Conservation (phyloP, 2,329 filamentous ascomycete species). For the Aspergillus sojae region DNA sequence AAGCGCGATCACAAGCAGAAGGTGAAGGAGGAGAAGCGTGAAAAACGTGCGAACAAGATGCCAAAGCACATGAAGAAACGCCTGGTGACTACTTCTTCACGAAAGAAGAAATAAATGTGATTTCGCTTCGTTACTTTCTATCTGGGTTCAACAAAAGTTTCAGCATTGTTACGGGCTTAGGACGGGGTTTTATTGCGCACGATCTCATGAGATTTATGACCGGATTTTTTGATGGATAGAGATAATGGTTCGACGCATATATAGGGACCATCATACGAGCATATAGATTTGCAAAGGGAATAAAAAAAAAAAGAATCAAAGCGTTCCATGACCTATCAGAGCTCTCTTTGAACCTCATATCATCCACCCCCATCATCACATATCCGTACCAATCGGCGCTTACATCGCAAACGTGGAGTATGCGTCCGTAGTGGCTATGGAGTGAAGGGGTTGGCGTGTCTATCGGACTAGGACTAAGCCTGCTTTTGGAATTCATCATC, state of each 20-base stretch:
- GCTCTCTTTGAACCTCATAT: slow-evolving; percentile 46
- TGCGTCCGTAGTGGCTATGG: slow-evolving; percentile 26
- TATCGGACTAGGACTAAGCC: slow-evolving; percentile 27
- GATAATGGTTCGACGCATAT: slow-evolving; percentile 19
- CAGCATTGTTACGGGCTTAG: slow-evolving; percentile 4
- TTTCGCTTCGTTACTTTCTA: background rate
- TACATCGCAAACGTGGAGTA: slow-evolving; percentile 37
- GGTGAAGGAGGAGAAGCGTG: slow-evolving; percentile 93
- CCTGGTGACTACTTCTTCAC: slow-evolving; percentile 32
- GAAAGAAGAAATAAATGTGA: slow-evolving; percentile 40
- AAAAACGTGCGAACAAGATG: slow-evolving; percentile 93
- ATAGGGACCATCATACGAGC: slow-evolving; percentile 2
- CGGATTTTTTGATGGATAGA: slow-evolving; percentile 13
- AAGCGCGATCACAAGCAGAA: slow-evolving; percentile 87
- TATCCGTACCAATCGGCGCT: slow-evolving; percentile 23
- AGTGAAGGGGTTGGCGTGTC: slow-evolving; percentile 9
- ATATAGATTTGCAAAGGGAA: slow-evolving; percentile 6
- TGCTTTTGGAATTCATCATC: slow-evolving; percentile 38
- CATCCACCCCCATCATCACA: slow-evolving; percentile 9
- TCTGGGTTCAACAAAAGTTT: slow-evolving; percentile 9
- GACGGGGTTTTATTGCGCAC: slow-evolving; percentile 24
- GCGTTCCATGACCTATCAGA: slow-evolving; percentile 36
- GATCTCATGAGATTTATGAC: slow-evolving; percentile 32
- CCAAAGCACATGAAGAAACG: slow-evolving; percentile 92
- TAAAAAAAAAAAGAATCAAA: slow-evolving; percentile 11